Conservation (phyloP, 179 eudicot species). For the Beta corolliflora region DNA sequence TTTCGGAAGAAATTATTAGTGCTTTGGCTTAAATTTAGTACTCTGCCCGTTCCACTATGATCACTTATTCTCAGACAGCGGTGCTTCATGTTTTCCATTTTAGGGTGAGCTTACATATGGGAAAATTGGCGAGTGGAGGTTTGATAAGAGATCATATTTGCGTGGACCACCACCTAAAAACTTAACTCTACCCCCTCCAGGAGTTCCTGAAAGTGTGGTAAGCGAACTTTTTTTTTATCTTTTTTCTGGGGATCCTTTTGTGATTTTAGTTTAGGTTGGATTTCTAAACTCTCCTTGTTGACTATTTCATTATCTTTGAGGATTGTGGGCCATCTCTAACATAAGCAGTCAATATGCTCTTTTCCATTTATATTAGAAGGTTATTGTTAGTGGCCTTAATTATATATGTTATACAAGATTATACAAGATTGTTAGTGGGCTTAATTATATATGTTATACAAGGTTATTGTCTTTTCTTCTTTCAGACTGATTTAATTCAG, state of each 20-base stretch:
- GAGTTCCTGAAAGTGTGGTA: slow-evolving; percentile 98
- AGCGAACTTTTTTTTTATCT: slow-evolving; percentile 19
- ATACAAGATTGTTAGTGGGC: too few relatives aligned
- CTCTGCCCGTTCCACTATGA: background rate
- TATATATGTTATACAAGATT: background rate
- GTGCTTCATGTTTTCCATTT: slow-evolving; percentile 4
- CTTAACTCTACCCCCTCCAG: slow-evolving; percentile 78
- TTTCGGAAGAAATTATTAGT: background rate
- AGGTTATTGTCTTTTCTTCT: background rate
- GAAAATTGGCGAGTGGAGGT: slow-evolving; percentile 89
- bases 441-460: too few relatives aligned
- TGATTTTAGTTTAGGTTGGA: background rate
- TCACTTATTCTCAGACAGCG: slow-evolving; percentile 3
- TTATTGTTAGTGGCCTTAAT: background rate
- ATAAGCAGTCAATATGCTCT: background rate
- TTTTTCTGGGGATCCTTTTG: background rate
- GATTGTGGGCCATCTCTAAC: background rate
- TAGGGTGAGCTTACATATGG: slow-evolving; percentile 98
- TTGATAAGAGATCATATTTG: slow-evolving; percentile 83
- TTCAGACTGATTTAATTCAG: background rate
- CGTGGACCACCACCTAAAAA: slow-evolving; percentile 80
- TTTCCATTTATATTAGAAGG: background rate
- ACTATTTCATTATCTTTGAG: background rate
- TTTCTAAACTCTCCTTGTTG: background rate
- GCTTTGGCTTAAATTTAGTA: slow-evolving; percentile 1